Conservation (phyloP, 805 yeast species). For the Wickerhamiella sorbophila region DNA sequence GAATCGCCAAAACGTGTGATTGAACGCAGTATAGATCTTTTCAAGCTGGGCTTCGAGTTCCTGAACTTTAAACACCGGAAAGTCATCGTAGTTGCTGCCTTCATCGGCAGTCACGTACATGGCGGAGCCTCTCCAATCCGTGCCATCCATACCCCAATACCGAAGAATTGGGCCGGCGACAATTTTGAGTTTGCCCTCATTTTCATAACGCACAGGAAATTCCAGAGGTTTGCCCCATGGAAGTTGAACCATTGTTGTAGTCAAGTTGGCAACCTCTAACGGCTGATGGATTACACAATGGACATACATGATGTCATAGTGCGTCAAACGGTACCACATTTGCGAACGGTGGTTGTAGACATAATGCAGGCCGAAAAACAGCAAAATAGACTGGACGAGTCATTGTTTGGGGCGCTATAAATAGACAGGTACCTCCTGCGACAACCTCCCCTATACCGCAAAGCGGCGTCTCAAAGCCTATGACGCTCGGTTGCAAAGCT, state of each 20-base stretch:
- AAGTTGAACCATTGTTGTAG: not conserved
- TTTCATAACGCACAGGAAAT: slow-evolving; percentile 10
- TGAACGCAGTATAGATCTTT: slow-evolving; percentile 25
- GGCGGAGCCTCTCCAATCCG: slow-evolving; percentile 51
- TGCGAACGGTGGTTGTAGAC: no score
- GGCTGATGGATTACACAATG: no score
- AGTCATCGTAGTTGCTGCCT: slow-evolving; percentile 15
- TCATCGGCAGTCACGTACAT: slow-evolving; percentile 45
- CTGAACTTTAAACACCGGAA: slow-evolving; percentile 25
- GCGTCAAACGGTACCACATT: no score
- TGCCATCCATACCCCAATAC: slow-evolving; percentile 47
- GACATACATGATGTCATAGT: no score
- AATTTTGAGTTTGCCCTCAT: slow-evolving; percentile 12
- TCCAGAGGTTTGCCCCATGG: slow-evolving; percentile 7
- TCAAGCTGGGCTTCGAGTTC: slow-evolving; percentile 24
- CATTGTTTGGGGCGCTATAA: no score
- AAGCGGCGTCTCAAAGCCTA: no score
- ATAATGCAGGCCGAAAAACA: no score
- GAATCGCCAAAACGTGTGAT: slow-evolving; percentile 53
- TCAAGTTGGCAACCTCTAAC: no score
- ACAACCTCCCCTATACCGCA: no score
- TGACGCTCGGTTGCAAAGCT: no score
- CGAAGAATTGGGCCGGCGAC: slow-evolving; percentile 60
- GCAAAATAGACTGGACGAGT: no score
- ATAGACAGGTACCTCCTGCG: no score